phyloP scores from a whole-genome alignment of 306 rosid species.

The Cicer pinnatifidum region DNA sequence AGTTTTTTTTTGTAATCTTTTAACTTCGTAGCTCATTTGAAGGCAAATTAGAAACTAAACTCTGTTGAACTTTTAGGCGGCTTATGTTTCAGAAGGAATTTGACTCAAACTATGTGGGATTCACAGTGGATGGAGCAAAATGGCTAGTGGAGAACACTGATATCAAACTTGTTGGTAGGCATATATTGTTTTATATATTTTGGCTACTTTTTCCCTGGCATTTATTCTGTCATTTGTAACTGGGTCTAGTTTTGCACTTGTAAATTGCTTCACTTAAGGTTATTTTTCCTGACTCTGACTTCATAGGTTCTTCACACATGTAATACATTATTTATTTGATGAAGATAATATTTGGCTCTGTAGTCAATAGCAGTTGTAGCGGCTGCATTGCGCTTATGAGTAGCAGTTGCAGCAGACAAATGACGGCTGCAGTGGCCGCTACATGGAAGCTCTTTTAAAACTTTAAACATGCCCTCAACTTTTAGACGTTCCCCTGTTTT shows the following conservation, averaged over 20 bases:
- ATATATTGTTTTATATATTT: slow-evolving; percentile 28
- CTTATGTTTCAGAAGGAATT: slow-evolving; percentile 79
- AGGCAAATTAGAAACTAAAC: slow-evolving; percentile 42
- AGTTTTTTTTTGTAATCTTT: slow-evolving; percentile 21
- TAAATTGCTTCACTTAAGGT: slow-evolving; percentile 22
- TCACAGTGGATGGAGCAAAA: slow-evolving; percentile 78
- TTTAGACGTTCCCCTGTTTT: neutral
- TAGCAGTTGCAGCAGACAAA: neutral
- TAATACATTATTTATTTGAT: slow-evolving; percentile 10
- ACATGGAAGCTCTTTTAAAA: neutral
- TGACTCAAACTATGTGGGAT: slow-evolving; percentile 76
- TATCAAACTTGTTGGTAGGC: slow-evolving; percentile 80
- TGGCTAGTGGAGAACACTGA: slow-evolving; percentile 95
- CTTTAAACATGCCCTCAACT: neutral
- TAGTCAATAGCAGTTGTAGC: neutral
- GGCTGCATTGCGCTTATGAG: neutral
- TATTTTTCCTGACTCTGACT: slow-evolving; percentile 16
- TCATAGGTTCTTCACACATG: slow-evolving; percentile 26
- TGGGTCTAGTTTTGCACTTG: slow-evolving; percentile 33
- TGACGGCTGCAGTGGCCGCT: neutral
- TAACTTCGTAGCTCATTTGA: slow-evolving; percentile 23
- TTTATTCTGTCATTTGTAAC: slow-evolving; percentile 34
- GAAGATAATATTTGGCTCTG: slow-evolving; percentile 8
- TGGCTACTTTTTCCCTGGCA: slow-evolving; percentile 20
- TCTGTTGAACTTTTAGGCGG: slow-evolving; percentile 58